A percentile compares a stretch with the other conserved stretches of the same genome.
These are phyloP conservation scores for Fraxinus cuspidata DNA, from an alignment of 257 asterid genomes.

Conservation along the genomic window DNA sequence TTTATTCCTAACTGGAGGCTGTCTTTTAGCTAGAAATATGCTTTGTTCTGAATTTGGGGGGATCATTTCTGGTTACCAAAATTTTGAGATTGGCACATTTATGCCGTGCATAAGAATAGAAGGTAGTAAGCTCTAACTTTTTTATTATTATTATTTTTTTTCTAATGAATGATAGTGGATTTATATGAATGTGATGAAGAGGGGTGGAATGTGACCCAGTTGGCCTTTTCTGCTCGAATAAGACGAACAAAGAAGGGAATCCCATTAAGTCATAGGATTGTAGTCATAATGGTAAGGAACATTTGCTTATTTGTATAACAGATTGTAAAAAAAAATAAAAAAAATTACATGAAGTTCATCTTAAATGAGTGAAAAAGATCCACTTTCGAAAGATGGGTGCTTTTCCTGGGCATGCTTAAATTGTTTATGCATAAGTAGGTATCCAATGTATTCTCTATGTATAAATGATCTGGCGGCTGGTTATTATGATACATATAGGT, in stretches of 20 bases:
- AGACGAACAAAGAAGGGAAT: neutral
- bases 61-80: neutral
- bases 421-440: constrained; percentile 8
- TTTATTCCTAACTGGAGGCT: constrained; percentile 9
- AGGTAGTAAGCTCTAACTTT: neutral
- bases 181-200: neutral
- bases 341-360: neutral
- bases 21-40: neutral
- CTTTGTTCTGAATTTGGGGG: neutral
- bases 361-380: neutral
- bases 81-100: neutral
- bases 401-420: neutral
- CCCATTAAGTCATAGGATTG: neutral
- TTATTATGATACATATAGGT: constrained; percentile 42
- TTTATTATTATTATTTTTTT: neutral
- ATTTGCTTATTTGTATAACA: neutral
- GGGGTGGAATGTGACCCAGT: neutral
- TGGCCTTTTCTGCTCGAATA: neutral
- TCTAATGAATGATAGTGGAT: neutral
- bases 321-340: neutral
- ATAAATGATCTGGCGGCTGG: constrained; percentile 9
- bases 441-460: neutral
- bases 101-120: neutral
- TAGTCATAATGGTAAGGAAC: neutral
- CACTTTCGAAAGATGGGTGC: neutral